These are phyloP conservation scores for Mrakia frigida DNA, from an alignment of 768 basidiomycete species.

Conservation along the genomic window DNA sequence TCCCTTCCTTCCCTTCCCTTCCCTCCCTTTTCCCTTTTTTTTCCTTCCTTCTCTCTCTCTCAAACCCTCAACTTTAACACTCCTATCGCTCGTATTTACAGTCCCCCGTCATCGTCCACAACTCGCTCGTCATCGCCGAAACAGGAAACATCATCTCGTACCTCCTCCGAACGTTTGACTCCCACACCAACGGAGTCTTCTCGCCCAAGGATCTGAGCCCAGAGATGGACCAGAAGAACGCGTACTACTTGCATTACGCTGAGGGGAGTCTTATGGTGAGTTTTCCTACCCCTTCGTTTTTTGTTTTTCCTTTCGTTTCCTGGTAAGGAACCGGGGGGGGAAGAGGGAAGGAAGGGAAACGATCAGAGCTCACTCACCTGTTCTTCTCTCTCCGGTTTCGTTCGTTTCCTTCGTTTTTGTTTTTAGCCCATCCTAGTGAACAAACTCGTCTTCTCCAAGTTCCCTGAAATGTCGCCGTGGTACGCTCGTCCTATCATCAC, in stretches of 20 bases:
- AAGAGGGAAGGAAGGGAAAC: not conserved
- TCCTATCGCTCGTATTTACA: not conserved
- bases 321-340: no score
- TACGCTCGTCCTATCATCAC: slow-evolving; percentile 28
- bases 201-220: not conserved
- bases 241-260: slow-evolving; percentile 24
- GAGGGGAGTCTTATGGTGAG: slow-evolving; percentile 33
- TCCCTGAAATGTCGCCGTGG: slow-evolving; percentile 29
- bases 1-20: not conserved
- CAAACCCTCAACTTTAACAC: not conserved
- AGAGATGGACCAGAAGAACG: not conserved
- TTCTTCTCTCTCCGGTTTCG: not conserved
- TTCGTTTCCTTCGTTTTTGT: not conserved
- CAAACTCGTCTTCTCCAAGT: slow-evolving; percentile 33
- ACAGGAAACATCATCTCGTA: slow-evolving; percentile 31
- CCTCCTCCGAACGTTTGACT: slow-evolving; percentile 14
- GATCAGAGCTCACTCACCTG: not conserved
- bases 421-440: slow-evolving; percentile 22
- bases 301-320: not conserved
- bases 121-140: slow-evolving; percentile 23
- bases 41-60: not conserved
- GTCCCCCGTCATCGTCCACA: slow-evolving; percentile 32
- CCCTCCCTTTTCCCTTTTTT: not conserved
- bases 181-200: not conserved
- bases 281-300: not conserved